Evolutionary conservation across 2,329 filamentous ascomycete species (phyloP), one percentile per base, ranked within the genome.

Genomic region (Colletotrichum musae): DNA sequence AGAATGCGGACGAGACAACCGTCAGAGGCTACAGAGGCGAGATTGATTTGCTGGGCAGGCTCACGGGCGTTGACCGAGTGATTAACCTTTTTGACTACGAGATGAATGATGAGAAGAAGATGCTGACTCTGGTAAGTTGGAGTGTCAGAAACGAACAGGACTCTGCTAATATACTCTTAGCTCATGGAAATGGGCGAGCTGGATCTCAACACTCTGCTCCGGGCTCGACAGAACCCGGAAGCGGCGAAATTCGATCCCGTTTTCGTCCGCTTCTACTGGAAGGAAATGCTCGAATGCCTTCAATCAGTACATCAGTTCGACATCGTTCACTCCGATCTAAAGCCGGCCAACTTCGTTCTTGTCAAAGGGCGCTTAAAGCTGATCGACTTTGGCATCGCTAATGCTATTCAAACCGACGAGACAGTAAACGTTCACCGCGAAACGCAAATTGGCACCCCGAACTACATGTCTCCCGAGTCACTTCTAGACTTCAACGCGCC

Each of bases 371-470:
- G 92, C 28, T 86, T 99, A 45, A 99, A 99, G 80, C 88, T 99
- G 65, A 99, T 99, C 76, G 96, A 99, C 81, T 99, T 99, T 79
- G 96, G 96, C 74, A 99, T 99, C 77, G 96, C 96, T 67, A 97
- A 98, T 77, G 95, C 96, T 58, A 99, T 99, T 75, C 93, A 97
- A 81, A 93, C 91, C 1, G 96, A 98, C 78, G 91, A 98, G 81
- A 99, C 96, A 0, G 93, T 98, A 80, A 99, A 99, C 74, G 95
- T 99, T 12, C 96, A 99, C 81, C 93, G 96, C 67, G 96, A 99
- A 78, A 93, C 92, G 12, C 94, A 98, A 81, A 91, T 98, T 71
- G 96, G 97, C 65, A 99, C 96, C 0, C 95, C 96, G 4, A 99
- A 97, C 80, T 99, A 98, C 84, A 99, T 99, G 96, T 97, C 94